Base-by-base conservation (phyloP, 306 rosid species). In the Dalbergia cochinchinensis region DNA sequence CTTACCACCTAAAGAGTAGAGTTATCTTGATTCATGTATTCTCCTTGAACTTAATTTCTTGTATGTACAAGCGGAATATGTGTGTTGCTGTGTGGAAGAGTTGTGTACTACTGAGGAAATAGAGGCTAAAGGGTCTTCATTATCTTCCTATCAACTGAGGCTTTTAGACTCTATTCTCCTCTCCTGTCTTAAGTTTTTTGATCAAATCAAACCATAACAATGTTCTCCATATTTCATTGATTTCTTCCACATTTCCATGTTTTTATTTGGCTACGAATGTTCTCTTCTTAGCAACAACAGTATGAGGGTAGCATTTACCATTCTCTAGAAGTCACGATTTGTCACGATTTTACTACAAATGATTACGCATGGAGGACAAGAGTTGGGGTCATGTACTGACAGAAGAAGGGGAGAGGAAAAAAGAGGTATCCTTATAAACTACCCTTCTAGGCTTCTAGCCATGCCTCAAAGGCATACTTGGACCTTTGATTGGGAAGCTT, bases 81-180 rank as follows among this genome's bases (percentile, higher is more conserved):
- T 63, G 42, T 33, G 58, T 31, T 16, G 26, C 4, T 4, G 15
- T 22, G 22, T 8, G 18, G 39, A n/a, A 55, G 39, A 55, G 53
- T 58, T 34, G 10, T 76, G 60, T 55, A 57, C 35, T 7, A 18
- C n/a, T 18, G 19, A 55, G 60, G 44, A 48, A 50, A 2, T 50
- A 19, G 73, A 39, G 54, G 70, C 31, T 82, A 59, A 59, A 59
- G 18, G 12, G 45, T 50, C 48, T 50, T 19, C 61, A 70, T 33
- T 31, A 41, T 41, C 22, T 4, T 60, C 12, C 51, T 41, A 76
- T 76, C 26, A 67, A 15, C 45, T 34, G 34, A 47, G 54, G 76
- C 41, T 45, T 68, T 20, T 68, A 20, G 35, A 11, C 47, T 44
- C 69, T 41, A 14, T 13, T 31, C 6, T 19, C 78, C 19, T 47